Base-by-base conservation (phyloP, 495 filamentous ascomycete species). In the Penicillium psychrofluorescens region DNA sequence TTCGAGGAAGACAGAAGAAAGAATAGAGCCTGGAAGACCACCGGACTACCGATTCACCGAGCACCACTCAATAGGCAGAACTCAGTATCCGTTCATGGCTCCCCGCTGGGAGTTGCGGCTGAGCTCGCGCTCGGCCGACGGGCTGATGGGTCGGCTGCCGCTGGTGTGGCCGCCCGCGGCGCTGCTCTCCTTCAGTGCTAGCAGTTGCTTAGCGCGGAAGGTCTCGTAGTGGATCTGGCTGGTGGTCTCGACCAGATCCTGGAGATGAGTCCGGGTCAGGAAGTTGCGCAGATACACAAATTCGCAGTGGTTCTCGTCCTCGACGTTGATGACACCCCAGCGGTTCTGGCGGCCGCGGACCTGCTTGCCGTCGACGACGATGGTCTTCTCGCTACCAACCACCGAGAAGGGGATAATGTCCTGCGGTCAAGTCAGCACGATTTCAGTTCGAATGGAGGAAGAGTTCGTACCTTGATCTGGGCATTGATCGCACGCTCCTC, bases 201-300 rank as follows among this genome's bases (percentile, higher is more conserved):
- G 68, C 56, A 99, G 76, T 70, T 99, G 94, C 80, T 97, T 99
- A 52, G 92, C 91, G 69, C 92, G 91, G 90, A 97, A 99, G 40
- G 88, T 94, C 77, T 99, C 92, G 74, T 99, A 99, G 75, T 99
- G 92, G 69, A 97, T 99, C 74, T 97, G 92, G 53, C 90, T 95
- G n/a, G 92, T 99, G 10, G 92, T 99, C 67, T 95, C 92, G 66
- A 99, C 96, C 44, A 99, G 80, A 56, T 99, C 92, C 75, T 99
- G 86, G 43, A 95, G 76, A 68, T 99, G 92, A 36, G 92, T 90
- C 63, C 91, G 84, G 59, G 88, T 95, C 46, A 99, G 78, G 80
- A 99, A 99, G 77, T 99, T 90, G 56, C 92, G 80, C 43, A 99
- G 79, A 66, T 92, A 95, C 56, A 97, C 85, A 60, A 99, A 99